Conservation (phyloP, 1,139 yeast species). For the Waltiozyma solani region DNA sequence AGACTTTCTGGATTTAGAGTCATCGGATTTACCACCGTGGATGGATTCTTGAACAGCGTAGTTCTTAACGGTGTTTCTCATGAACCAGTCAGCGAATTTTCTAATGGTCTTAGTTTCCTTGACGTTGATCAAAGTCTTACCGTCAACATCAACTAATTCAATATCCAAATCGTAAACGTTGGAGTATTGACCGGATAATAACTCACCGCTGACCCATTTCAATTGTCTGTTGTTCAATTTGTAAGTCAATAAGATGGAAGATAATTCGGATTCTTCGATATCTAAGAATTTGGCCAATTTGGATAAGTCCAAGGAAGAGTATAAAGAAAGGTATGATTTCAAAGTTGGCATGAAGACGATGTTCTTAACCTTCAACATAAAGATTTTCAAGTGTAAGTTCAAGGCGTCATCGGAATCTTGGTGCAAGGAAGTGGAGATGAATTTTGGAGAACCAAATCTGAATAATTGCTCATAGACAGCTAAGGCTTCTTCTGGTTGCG, state of each 20-base stretch:
- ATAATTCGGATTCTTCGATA: slow-evolving; percentile 22
- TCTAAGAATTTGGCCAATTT: slow-evolving; percentile 34
- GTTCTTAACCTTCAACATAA: slow-evolving; percentile 30
- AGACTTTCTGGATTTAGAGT: not conserved
- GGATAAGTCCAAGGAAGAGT: slow-evolving; percentile 33
- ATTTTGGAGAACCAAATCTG: slow-evolving; percentile 36
- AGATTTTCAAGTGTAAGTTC: slow-evolving; percentile 31
- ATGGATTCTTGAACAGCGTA: slow-evolving; percentile 32
- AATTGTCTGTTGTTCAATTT: slow-evolving; percentile 35
- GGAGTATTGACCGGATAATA: slow-evolving; percentile 29
- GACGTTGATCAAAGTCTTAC: slow-evolving; percentile 26
- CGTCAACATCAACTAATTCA: slow-evolving; percentile 24
- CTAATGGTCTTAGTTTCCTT: slow-evolving; percentile 34
- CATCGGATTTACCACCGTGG: not conserved
- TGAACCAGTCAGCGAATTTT: slow-evolving; percentile 39
- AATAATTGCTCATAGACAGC: slow-evolving; percentile 34
- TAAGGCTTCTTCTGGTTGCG: slow-evolving; percentile 29
- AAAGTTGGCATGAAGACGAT: slow-evolving; percentile 29
- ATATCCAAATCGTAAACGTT: slow-evolving; percentile 35
- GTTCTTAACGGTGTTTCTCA: slow-evolving; percentile 35
- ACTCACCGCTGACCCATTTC: slow-evolving; percentile 31
- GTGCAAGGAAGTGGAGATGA: slow-evolving; percentile 31
- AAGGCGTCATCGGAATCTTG: slow-evolving; percentile 30
- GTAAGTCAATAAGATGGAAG: slow-evolving; percentile 27
- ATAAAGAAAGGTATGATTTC: slow-evolving; percentile 34